Base-by-base conservation (phyloP, 192 early-diverging fungal genomes). In the Entomortierella beljakovae region DNA sequence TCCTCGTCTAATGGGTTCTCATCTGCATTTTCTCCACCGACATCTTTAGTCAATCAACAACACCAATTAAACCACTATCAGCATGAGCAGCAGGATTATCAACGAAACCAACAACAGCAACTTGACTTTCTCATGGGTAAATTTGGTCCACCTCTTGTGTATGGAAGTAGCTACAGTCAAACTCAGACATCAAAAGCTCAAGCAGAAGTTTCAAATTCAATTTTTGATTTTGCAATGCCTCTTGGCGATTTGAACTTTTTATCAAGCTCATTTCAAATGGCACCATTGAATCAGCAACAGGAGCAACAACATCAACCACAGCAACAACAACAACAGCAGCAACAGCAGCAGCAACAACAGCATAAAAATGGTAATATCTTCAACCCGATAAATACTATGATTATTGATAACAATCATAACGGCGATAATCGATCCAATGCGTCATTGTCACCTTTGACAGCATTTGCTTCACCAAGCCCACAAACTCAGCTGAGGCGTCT, bases 181-280 rank as follows among this genome's bases (percentile, higher is more conserved):
- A 51, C 37, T 2, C 38, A 52, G 22, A 23, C 55, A 16, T 38
- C 73, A 8, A 29, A 35, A 5, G 42, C 49, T 1, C 72, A 63
- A 7, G 56, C 34, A n/a, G 75, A 64, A 28, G 55, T 61, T 1
- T 31, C 48, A 8, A 61, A 79, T 18, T 79, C 75, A 1, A 79
- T 79, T 20, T 79, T 79, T 64, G 75, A 79, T 33, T 79, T 79
- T 65, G 75, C 75, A 2, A 68, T 79, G 59, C 75, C 75, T 5
- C 34, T 79, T 18, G 61, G 64, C 9, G 75, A 79, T 20, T 22
- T 79, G 31, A 79, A 67, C 46, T 79, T 79, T 40, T 38, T 79
- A 18, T 79, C 75, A 25, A 68, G 64, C 11, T 79, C 75, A 16
- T 79, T 79, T 50, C 75, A 79, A 34, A 63, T 79, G 61, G 29